These are phyloP conservation scores for Backusella tuberculispora DNA, from an alignment of 192 early-diverging fungal genomes.

Conservation along the genomic window DNA sequence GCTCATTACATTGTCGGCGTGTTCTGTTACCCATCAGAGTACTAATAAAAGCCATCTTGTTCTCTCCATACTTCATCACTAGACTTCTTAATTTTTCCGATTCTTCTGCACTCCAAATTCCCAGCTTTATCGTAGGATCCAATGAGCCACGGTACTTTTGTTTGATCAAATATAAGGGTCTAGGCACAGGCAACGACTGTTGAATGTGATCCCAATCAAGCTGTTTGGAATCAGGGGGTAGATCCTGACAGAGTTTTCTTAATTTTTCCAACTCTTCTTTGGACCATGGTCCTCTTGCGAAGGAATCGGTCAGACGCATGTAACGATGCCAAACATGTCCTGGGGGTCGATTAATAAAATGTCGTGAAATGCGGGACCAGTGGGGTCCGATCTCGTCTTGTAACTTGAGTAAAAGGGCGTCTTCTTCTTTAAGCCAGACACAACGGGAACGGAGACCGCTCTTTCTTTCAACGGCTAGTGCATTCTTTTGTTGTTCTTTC, in stretches of 20 bases:
- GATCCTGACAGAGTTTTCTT: not conserved
- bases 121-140: not conserved
- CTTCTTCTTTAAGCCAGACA: conserved; percentile 30
- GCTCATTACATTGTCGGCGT: conserved; percentile 12
- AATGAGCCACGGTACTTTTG: not conserved
- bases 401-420: conserved; percentile 10
- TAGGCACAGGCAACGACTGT: not conserved
- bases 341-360: conserved; percentile 16
- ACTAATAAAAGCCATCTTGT: not conserved
- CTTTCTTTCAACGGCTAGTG: not conserved
- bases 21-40: not conserved
- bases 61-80: not conserved
- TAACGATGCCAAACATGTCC: conserved; percentile 13
- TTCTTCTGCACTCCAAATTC: conserved; percentile 24
- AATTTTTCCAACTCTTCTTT: conserved; percentile 10
- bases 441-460: not conserved
- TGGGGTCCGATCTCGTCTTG: not conserved
- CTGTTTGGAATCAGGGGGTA: not conserved
- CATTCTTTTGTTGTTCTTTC: not conserved
- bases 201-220: conserved; percentile 11
- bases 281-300: conserved; percentile 18
- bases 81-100: not conserved
- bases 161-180: not conserved
- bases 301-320: not conserved
- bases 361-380: conserved; percentile 21